phyloP scores from a whole-genome alignment of 2,329 filamentous ascomycete genomes.

The Cordyceps cateniannulata region DNA sequence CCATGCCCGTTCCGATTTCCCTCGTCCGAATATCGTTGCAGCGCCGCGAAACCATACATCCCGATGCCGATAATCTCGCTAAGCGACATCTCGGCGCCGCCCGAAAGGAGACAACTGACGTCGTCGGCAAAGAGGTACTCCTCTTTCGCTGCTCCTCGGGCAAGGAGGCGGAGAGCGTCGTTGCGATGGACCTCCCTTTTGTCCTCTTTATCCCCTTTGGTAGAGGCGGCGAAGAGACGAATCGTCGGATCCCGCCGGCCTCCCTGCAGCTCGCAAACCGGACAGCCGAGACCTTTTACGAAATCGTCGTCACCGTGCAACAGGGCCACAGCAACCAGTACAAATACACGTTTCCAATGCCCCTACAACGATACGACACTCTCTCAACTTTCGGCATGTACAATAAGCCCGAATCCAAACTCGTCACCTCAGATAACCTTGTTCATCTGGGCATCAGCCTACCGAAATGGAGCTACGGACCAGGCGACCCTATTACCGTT shows the following conservation, averaged over 20 bases:
- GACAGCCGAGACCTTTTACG: slow-evolving; percentile 95
- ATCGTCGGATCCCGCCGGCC: slow-evolving; percentile 83
- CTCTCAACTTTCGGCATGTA: slow-evolving; percentile 99
- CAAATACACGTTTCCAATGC: slow-evolving; percentile 86
- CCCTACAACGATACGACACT: slow-evolving; percentile 89
- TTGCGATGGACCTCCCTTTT: slow-evolving; percentile 95
- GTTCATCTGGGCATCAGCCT: slow-evolving; percentile 88
- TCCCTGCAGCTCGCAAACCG: slow-evolving; percentile 84
- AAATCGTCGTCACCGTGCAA: slow-evolving; percentile 91
- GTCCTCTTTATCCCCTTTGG: slow-evolving; percentile 96
- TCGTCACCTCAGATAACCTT: slow-evolving; percentile 80
- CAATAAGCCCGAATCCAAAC: slow-evolving; percentile 85
- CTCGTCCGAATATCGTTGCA: slow-evolving; percentile 92
- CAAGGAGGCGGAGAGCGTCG: slow-evolving; percentile 78
- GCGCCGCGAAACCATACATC: slow-evolving; percentile 92
- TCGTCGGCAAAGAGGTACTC: slow-evolving; percentile 93
- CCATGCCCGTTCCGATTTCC: slow-evolving; percentile 83
- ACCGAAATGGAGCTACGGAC: slow-evolving; percentile 93
- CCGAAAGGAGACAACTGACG: slow-evolving; percentile 81
- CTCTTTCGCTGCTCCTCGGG: slow-evolving; percentile 81
- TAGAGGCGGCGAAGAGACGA: slow-evolving; percentile 81
- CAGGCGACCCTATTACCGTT: slow-evolving; percentile 88
- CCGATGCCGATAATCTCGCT: slow-evolving; percentile 86
- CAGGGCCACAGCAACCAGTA: slow-evolving; percentile 82
- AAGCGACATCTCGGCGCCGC: slow-evolving; percentile 88